A percentile compares a stretch with the other conserved stretches of the same genome.
These are phyloP conservation scores for Penicillium sp. DNA, from an alignment of 2,329 filamentous ascomycete genomes.

Conservation along the genomic window DNA sequence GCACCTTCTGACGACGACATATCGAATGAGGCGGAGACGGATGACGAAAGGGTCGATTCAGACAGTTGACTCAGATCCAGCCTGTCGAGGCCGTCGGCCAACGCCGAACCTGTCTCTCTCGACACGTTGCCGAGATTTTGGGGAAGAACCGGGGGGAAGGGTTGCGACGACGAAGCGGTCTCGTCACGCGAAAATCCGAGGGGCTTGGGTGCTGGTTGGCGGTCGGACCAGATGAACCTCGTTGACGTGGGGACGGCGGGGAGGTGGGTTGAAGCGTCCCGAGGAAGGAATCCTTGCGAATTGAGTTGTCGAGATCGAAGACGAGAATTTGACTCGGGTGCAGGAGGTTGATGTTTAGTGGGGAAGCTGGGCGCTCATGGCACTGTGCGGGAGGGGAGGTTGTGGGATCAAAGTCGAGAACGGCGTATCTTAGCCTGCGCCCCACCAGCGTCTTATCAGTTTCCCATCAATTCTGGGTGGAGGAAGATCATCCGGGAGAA, in stretches of 20 bases:
- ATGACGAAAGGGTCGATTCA: slow-evolving; percentile 46
- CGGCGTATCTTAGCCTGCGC: slow-evolving; percentile 22
- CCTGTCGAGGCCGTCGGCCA: slow-evolving; percentile 54
- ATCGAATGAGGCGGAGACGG: slow-evolving; percentile 44
- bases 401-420: slow-evolving; percentile 40
- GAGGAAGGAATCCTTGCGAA: not conserved
- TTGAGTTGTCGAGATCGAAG: not conserved
- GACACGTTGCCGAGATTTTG: slow-evolving; percentile 48
- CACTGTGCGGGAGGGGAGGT: slow-evolving; percentile 37
- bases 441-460: slow-evolving; percentile 31
- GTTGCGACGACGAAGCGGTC: slow-evolving; percentile 24
- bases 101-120: slow-evolving; percentile 49
- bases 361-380: slow-evolving; percentile 35
- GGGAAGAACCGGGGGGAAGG: slow-evolving; percentile 14
- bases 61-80: slow-evolving; percentile 52
- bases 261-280: not conserved
- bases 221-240: slow-evolving; percentile 5
- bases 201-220: slow-evolving; percentile 6
- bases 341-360: slow-evolving; percentile 18
- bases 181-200: slow-evolving; percentile 22
- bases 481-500: not conserved
- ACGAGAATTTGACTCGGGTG: not conserved
- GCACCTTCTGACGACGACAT: slow-evolving; percentile 54
- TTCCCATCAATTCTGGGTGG: slow-evolving; percentile 6
- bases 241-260: slow-evolving; percentile 1